Evolutionary conservation across 805 yeast species (phyloP).

Genomic region (Wickerhamiella galacta): DNA sequence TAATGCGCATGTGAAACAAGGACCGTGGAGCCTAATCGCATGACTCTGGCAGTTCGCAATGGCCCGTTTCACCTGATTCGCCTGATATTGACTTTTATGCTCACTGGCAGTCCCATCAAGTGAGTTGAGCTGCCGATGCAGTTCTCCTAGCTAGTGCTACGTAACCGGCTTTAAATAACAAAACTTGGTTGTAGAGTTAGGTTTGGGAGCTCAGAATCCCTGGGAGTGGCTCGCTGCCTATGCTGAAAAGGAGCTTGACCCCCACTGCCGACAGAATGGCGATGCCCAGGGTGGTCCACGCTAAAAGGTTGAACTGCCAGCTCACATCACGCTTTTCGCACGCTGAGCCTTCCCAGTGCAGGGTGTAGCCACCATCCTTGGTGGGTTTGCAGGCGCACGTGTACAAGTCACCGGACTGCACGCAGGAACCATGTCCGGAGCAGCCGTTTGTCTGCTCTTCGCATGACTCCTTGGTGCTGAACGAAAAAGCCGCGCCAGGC

Average conservation of each 20-base stretch:
- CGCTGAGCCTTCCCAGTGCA: constrained; percentile 28
- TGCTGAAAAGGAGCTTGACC: constrained; percentile 32
- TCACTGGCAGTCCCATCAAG: no score
- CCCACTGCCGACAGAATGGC: constrained; percentile 32
- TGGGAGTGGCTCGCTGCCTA: constrained; percentile 49
- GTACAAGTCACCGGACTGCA: constrained; percentile 16
- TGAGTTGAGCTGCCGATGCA: no score
- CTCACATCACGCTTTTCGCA: constrained; percentile 57
- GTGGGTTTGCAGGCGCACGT: constrained; percentile 23
- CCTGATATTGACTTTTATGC: no score
- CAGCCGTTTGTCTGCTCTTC: constrained; percentile 20
- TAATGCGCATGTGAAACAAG: no score
- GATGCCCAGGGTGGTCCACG: constrained; percentile 46
- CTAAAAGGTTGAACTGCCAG: constrained; percentile 45
- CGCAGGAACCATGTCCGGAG: constrained; percentile 25
- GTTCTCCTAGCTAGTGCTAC: no score
- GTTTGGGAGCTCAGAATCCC: constrained; percentile 43
- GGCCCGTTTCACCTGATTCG: no score
- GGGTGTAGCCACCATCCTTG: constrained; percentile 15
- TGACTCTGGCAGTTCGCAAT: no score
- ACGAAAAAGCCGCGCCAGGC: constrained; percentile 1
- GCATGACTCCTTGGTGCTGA: constrained; percentile 20
- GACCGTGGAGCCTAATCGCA: no score
- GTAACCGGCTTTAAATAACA: no score
- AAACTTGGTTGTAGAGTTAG: no score